phyloP scores from a whole-genome alignment of 78 protist genomes.

The Bigelowiella natans region DNA sequence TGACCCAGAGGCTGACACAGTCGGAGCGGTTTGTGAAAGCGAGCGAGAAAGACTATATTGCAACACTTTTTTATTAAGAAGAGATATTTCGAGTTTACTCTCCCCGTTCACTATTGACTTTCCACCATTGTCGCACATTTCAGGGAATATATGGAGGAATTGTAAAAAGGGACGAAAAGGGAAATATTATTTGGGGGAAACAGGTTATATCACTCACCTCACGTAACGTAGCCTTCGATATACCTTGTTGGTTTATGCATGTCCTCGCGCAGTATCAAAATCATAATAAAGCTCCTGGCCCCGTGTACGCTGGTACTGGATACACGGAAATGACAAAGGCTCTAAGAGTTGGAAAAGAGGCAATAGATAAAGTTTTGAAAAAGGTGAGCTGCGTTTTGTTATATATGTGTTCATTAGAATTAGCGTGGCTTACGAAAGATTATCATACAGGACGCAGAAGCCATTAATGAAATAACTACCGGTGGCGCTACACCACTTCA shows the following conservation, averaged over 20 bases:
- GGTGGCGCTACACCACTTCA: slow-evolving; percentile 33
- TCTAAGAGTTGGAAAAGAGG: not conserved
- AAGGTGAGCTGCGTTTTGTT: not conserved
- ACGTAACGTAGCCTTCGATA: no score
- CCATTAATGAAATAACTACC: slow-evolving; percentile 25
- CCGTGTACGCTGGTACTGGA: slow-evolving; percentile 14
- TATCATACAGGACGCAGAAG: not conserved
- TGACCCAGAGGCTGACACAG: slow-evolving; percentile 20
- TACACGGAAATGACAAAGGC: slow-evolving; percentile 23
- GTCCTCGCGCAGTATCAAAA: slow-evolving; percentile 15
- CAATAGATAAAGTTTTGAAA: not conserved
- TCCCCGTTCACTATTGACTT: no score
- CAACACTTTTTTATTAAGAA: no score
- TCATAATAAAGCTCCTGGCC: slow-evolving; percentile 19
- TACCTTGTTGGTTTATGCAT: no score
- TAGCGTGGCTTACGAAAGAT: not conserved
- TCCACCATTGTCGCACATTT: no score
- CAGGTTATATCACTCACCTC: no score
- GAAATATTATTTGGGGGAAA: not conserved
- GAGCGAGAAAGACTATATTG: no score
- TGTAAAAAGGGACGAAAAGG: slow-evolving; percentile 7
- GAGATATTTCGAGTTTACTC: no score
- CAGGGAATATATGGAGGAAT: slow-evolving; percentile 19
- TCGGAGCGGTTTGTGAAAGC: slow-evolving; percentile 2
- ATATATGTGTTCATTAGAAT: not conserved